Base-by-base conservation (phyloP, 768 basidiomycete genomes). In the Pleurotus ostreatus region DNA sequence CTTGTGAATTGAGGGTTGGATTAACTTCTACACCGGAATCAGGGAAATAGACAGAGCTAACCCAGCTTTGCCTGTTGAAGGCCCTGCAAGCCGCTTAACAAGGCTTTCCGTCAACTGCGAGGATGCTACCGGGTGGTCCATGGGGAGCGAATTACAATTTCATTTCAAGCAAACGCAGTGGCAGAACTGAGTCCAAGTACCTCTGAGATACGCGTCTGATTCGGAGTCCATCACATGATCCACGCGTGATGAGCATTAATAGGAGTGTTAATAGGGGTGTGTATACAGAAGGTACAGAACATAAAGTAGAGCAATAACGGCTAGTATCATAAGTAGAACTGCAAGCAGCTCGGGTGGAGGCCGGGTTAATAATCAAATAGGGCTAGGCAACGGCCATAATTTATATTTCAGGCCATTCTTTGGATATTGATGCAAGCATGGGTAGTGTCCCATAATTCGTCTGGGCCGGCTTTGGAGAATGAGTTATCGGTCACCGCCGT, bases 1-100 rank as follows among this genome's bases (percentile, higher is more conserved):
- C 89, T 86, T 59, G 18, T 56, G 22, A 30, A 47, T 13, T 20
- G 40, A 22, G 18, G 4, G n/a, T 45, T 26, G n/a, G 11, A 20
- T 40, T 11, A 20, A 20, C 18, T n/a, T n/a, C n/a, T 41, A 23
- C 51, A 22, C 52, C 9, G 41, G 53, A 58, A 15, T 45, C 22
- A 40, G 44, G 26, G 23, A 4, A 45, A 53, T 39, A 30, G 30
- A 13, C 49, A 30, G 18, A 20, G 73, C 83, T 63, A 66, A 89
- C 87, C 93, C 93, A 46, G 93, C 92, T 78, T 96, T 96, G 45
- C 82, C 87, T 3, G 89, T 88, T 2, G 91, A 94, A 9, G 92
- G 91, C 15, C 94, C 94, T 12, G 93, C 94, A 43, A 96, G 81
- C 45, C 91, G 83, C 59, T 81, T 84, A 23, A 92, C 73, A 39